Percentiles rank a stretch among this genome's conserved stretches.
phyloP scores from a whole-genome alignment of 148 eudicot genomes.

The Chenopodium berlandieri region DNA sequence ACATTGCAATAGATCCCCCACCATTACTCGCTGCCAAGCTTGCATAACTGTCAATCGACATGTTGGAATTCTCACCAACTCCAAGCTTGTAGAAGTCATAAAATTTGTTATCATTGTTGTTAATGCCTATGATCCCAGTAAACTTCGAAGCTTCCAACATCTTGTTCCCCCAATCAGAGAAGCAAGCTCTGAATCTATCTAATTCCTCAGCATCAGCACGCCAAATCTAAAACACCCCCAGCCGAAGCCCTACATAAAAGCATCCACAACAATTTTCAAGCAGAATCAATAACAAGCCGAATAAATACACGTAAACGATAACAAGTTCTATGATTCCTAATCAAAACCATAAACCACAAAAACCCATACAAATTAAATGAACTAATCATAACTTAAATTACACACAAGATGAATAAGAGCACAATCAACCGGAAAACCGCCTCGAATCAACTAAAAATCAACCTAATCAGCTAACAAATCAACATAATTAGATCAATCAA shows the following conservation, averaged over 20 bases:
- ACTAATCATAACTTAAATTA: not conserved
- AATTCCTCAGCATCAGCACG: conserved; percentile 42
- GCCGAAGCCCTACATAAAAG: conserved; percentile 23
- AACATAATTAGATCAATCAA: not conserved
- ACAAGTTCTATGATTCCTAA: not conserved
- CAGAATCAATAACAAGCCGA: not conserved
- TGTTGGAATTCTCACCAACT: conserved; percentile 85
- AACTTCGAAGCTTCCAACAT: conserved; percentile 93
- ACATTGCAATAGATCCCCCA: conserved; percentile 97
- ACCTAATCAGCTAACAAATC: not conserved
- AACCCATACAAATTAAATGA: not conserved
- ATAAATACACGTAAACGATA: not conserved
- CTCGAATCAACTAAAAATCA: not conserved
- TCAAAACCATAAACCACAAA: not conserved
- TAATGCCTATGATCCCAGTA: conserved; percentile 69
- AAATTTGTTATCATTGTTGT: conserved; percentile 62
- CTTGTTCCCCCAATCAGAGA: conserved; percentile 29
- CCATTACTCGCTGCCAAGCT: conserved; percentile 81
- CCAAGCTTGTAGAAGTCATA: conserved; percentile 78
- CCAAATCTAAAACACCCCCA: conserved; percentile 16
- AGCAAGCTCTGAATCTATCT: conserved; percentile 31
- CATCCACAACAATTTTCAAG: not conserved
- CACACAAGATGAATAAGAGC: not conserved
- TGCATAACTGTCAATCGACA: conserved; percentile 82
- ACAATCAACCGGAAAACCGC: not conserved